Evolutionary conservation across 148 eudicot species (phyloP), one percentile per base, ranked within the genome.

Genomic region (Rhododendron ferrugineum): DNA sequence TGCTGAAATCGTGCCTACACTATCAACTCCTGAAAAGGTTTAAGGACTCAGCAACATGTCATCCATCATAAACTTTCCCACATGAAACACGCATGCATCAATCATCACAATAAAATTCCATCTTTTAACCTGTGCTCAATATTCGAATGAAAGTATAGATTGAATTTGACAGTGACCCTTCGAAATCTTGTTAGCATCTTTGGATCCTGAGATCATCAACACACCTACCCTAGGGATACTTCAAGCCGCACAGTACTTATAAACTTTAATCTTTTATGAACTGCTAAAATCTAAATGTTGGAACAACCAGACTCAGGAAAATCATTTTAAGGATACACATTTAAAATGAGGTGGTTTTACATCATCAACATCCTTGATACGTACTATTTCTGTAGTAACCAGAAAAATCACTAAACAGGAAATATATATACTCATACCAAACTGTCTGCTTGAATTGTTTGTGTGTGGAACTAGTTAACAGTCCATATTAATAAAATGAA

Each of bases 1-100:
- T 78, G 98, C 98, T 73, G 95, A 88, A 84, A 97, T 89, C 30
- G 99, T 97, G 79, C 99, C 99, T 40, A 97, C 98, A 89, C 93
- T 81, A 70, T 95, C 97, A 81, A 97, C 98, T 28, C 99, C 99
- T 97, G 90, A 79, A 85, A 91, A 81, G 80, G 49, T 77, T 78
- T 20, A 83, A 78, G 42, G 40, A 78, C 32, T 86, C 85, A 58
- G 82, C 72, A 54, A 14, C 28, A 50, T 49, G 79, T 10, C 81
- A 30, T 81, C 34, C 87, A 72, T 11, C 32, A 72, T 34, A 60
- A 81, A 37, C 34, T 70, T 10, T 36, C 23, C 74, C 75, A 40
- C 7, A 64, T 10, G 34, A 18, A 75, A n/a, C 23, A 77, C 7
- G 14, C 58, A 77, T 37, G 2, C 47, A 50, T 75, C 23, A 85